These are phyloP conservation scores for Flaveria brownii DNA, from an alignment of 129 eudicot species.

Conservation along the genomic window DNA sequence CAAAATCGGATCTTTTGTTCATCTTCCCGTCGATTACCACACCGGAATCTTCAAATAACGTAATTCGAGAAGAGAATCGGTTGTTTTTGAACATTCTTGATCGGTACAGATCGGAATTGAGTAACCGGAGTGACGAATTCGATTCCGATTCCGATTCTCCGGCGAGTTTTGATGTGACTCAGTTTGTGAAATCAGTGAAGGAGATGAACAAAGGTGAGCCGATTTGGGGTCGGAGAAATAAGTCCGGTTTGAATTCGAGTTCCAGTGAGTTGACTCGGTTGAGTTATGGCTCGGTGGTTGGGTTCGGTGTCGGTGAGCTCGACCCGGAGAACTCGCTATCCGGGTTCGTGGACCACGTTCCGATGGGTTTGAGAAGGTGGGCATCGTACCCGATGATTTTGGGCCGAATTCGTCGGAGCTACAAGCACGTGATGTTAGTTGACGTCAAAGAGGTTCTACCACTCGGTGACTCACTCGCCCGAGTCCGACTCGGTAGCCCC, in stretches of 20 bases:
- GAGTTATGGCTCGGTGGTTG: constrained; percentile 79
- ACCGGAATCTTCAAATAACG: constrained; percentile 23
- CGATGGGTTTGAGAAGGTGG: constrained; percentile 74
- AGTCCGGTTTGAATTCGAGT: constrained; percentile 27
- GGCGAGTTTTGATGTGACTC: constrained; percentile 49
- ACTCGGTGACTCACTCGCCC: constrained; percentile 68
- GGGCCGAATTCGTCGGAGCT: constrained; percentile 72
- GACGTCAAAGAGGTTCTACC: constrained; percentile 59
- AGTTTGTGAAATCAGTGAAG: constrained; percentile 43
- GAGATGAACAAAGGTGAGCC: constrained; percentile 51
- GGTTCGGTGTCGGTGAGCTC: constrained; percentile 76
- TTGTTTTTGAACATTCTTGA: constrained; percentile 45
- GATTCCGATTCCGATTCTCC: background rate
- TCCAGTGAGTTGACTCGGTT: constrained; percentile 49
- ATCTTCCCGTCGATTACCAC: constrained; percentile 45
- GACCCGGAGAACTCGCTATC: constrained; percentile 81
- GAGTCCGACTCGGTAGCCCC: constrained; percentile 52
- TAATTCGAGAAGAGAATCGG: constrained; percentile 50
- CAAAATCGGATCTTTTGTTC: constrained; percentile 65
- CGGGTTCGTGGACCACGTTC: constrained; percentile 81
- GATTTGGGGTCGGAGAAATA: constrained; percentile 65
- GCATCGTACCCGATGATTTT: constrained; percentile 80
- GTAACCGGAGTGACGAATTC: background rate
- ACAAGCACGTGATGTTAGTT: constrained; percentile 65
- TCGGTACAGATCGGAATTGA: constrained; percentile 16